Evolutionary conservation across 345 rosid genomes (phyloP), one percentile per base, ranked within the genome.

Genomic region (Xanthoceras sorbifolium): DNA sequence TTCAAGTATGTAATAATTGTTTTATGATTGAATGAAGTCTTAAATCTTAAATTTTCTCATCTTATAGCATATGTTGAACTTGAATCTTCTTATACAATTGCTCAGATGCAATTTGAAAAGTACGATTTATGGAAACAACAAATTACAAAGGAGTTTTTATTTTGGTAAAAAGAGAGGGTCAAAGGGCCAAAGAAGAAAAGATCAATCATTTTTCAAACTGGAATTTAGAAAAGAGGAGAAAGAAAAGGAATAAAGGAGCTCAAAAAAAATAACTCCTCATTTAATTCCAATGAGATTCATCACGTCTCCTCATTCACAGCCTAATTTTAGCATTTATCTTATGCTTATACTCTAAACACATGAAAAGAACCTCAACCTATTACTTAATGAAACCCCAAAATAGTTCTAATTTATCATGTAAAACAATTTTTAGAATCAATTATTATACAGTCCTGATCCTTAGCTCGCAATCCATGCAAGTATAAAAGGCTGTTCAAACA

Each of bases 381-480:
- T 57, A 23, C 28, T 20, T 12, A 22, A 23, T 57, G 28, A n/a
- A 20, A 57, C 28, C 62, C 10, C 22, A 57, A 22, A 23, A 57
- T 9, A 57, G 62, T 57, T 57, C 11, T 23, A 57, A 50, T 50
- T n/a, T 3, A 50, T 50, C 55, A 50, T 42, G 14, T 42, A 42
- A 55, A 55, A 34, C 7, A 71, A 9, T 22, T 23, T 32, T 38
- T 23, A 28, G 42, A 5, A 2, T 42, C 46, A 42, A 42, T 42
- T 9, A 42, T 42, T 42, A 42, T 25, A 59, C 25, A 23, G 55
- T 50, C 7, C 57, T 26, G 20, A 1, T 26, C 25, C 55, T 67
- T 42, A 17, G 65, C 52, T 71, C 8, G 54, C 22, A 71, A 22
- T 57, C 46, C 65, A 61, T 8, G 42, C 68, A 61, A 73, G 14